phyloP scores from a whole-genome alignment of 2,329 filamentous ascomycete species.

The Coniella lustricola region DNA sequence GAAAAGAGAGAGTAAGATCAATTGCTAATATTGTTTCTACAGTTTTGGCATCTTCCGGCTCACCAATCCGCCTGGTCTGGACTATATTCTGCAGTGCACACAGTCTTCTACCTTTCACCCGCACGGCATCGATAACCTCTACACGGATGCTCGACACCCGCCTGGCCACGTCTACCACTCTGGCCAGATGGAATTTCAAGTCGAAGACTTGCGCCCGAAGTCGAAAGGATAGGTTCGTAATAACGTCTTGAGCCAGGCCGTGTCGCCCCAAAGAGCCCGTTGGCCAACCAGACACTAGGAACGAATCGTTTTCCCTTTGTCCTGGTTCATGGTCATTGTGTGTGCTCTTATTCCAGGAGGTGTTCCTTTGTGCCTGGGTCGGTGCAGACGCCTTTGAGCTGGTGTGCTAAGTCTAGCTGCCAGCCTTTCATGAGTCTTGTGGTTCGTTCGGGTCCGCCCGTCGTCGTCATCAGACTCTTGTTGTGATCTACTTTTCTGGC shows the following conservation, averaged over 20 bases:
- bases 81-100: slow-evolving; percentile 73
- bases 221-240: background rate
- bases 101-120: slow-evolving; percentile 81
- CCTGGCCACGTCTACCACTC: slow-evolving; percentile 64
- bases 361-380: too few species aligned
- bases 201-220: slow-evolving; percentile 42
- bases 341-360: background rate
- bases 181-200: slow-evolving; percentile 53
- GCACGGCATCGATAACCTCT: slow-evolving; percentile 59
- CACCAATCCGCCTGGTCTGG: slow-evolving; percentile 85
- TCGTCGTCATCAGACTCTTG: too few species aligned
- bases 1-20: background rate
- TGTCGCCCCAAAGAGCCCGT: background rate
- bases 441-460: too few species aligned
- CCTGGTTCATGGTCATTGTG: background rate
- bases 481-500: too few species aligned
- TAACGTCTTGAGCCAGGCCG: background rate
- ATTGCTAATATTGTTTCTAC: background rate
- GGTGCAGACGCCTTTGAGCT: too few species aligned
- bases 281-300: background rate
- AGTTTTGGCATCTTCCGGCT: slow-evolving; percentile 90
- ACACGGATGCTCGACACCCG: slow-evolving; percentile 65
- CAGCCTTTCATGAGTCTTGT: too few species aligned
- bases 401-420: too few species aligned
- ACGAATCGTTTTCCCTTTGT: too few species aligned